These are phyloP conservation scores for Diaporthe citrichinensis DNA, from an alignment of 2,329 filamentous ascomycete species.

Conservation along the genomic window DNA sequence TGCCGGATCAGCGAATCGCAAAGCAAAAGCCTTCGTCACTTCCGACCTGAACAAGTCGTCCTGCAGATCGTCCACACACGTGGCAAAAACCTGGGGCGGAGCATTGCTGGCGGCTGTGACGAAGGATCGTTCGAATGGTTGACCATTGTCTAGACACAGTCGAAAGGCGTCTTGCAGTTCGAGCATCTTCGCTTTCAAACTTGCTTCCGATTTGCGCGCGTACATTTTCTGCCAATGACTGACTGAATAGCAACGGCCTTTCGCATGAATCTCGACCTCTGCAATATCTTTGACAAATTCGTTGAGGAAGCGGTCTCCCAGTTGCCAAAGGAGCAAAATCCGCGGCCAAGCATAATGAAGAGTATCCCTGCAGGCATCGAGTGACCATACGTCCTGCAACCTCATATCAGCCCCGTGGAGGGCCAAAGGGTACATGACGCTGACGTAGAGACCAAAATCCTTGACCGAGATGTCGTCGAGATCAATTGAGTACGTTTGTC, in stretches of 20 bases:
- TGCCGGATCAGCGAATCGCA: background rate
- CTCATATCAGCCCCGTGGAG: background rate
- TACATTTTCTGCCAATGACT: background rate
- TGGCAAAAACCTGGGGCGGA: slow-evolving; percentile 43
- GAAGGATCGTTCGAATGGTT: slow-evolving; percentile 42
- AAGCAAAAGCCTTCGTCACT: background rate
- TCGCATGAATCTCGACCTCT: background rate
- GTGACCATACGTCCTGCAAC: background rate
- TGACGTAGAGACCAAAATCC: slow-evolving; percentile 45
- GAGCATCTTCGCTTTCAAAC: slow-evolving; percentile 39
- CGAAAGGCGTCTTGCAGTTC: slow-evolving; percentile 44
- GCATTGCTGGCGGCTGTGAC: slow-evolving; percentile 44
- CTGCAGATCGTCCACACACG: slow-evolving; percentile 41
- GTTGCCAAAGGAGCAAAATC: slow-evolving; percentile 44
- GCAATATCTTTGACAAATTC: slow-evolving; percentile 33
- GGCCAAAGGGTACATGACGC: slow-evolving; percentile 41
- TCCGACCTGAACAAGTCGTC: slow-evolving; percentile 40
- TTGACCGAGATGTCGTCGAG: slow-evolving; percentile 42
- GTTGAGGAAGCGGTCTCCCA: slow-evolving; percentile 45
- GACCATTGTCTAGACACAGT: slow-evolving; percentile 39
- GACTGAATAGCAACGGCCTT: background rate
- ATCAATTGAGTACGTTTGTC: slow-evolving; percentile 41
- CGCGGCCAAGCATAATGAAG: slow-evolving; percentile 38
- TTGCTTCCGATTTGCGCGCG: fast-evolving
- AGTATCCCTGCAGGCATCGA: background rate